Evolutionary conservation across 1,139 yeast genomes (phyloP), one percentile per base, ranked within the genome.

Genomic region (Candida sp.): DNA sequence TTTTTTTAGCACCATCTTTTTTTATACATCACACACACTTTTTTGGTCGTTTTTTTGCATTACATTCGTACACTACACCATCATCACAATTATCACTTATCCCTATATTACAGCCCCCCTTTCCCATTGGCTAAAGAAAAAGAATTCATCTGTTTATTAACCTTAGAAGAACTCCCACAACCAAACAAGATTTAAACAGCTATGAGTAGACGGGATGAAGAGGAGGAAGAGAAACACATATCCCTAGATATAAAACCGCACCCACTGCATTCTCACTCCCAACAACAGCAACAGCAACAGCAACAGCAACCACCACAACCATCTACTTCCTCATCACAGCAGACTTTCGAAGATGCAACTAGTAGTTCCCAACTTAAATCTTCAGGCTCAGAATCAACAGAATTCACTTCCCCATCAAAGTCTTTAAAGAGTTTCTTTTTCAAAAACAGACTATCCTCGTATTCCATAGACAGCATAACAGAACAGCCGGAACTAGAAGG

Each of bases 401-500:
- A 60, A 39, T 55, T 58, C 47, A 50, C 66, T 7, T 67, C 72
- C 17, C 73, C 74, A 8, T 58, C 66, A 39, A 70, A 69, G 53
- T 63, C 72, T 27, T 55, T 68, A 42, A 63, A 65, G 50, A 62
- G 57, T 49, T 46, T 53, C 30, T 62, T 66, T 45, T 69, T 70
- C 54, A 63, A 63, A 42, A 61, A 67, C 48, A 54, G 68, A 33
- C 56, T 62, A 28, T 67, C 72, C 3, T 53, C 65, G 3, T 63
- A 67, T 49, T 68, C 73, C 23, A 59, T 63, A 39, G 72, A 67
- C 22, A 67, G 71, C 47, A 61, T 63, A 35, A 62, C 63, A 31
- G 69, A 67, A 49, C 66, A 63, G 50, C 68, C 69, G 3, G 68
- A 63, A 49, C 49, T 57, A 30, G 53, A 55, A 43, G 41, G 41